These are phyloP conservation scores for Heteromeles arbutifolia DNA, from an alignment of 306 rosid species.

Conservation along the genomic window DNA sequence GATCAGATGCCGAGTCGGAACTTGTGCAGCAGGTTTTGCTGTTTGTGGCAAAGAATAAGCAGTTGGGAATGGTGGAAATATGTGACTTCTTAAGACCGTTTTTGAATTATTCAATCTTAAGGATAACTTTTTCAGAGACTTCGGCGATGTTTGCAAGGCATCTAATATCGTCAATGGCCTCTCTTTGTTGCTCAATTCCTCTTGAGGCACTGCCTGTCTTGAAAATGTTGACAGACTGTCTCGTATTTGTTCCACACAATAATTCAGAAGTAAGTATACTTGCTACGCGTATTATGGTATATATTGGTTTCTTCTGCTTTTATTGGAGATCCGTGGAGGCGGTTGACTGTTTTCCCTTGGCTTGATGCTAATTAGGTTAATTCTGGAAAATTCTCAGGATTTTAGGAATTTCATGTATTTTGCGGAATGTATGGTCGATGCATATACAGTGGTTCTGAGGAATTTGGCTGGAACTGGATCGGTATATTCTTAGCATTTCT, in stretches of 20 bases:
- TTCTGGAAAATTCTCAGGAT: conserved; percentile 42
- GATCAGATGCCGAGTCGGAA: conserved; percentile 64
- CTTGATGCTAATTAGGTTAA: neutral
- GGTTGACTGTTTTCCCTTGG: neutral
- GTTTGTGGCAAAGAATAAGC: conserved; percentile 54
- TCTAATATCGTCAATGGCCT: conserved; percentile 51
- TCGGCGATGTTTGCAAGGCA: conserved; percentile 44
- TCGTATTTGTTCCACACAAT: conserved; percentile 41
- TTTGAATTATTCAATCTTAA: conserved; percentile 46
- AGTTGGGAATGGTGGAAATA: conserved; percentile 48
- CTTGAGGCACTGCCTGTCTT: conserved; percentile 61
- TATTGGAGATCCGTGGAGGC: neutral
- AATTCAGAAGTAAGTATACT: conserved; percentile 59
- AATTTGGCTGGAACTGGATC: conserved; percentile 42
- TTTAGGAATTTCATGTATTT: conserved; percentile 46
- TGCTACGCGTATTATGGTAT: neutral
- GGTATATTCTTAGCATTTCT: conserved; percentile 38
- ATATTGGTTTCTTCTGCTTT: neutral
- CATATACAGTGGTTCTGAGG: conserved; percentile 58
- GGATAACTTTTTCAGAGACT: conserved; percentile 45
- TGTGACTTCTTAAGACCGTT: conserved; percentile 74
- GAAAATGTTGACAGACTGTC: conserved; percentile 52
- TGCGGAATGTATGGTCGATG: conserved; percentile 57
- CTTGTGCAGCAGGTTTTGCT: conserved; percentile 72
- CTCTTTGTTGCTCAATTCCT: conserved; percentile 69